Conservation (phyloP, 1,284 basidiomycete genomes). For the Moesziomyces globuligerus region DNA sequence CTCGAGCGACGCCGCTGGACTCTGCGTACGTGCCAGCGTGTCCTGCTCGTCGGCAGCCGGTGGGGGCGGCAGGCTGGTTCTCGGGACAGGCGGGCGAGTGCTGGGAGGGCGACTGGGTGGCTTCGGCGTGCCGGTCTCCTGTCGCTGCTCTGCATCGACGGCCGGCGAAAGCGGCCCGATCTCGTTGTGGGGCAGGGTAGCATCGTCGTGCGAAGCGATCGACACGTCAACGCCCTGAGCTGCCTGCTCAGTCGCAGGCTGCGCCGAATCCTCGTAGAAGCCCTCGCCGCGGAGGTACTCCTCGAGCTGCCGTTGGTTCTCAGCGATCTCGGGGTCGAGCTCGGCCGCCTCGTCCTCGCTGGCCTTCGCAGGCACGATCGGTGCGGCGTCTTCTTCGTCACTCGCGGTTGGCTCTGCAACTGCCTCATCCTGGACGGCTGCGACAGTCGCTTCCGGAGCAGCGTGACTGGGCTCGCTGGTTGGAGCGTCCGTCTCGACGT, state of each 20-base stretch:
- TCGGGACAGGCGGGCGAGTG: conserved; percentile 52
- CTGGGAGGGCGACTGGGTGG: conserved; percentile 52
- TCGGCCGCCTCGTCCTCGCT: conserved; percentile 16
- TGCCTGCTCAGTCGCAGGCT: conserved; percentile 7
- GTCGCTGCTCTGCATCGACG: conserved; percentile 7
- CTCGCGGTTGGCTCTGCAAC: neutral
- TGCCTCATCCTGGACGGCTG: neutral
- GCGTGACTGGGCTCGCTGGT: neutral
- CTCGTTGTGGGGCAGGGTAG: conserved; percentile 3
- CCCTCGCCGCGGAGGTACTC: conserved; percentile 50
- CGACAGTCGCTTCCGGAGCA: neutral
- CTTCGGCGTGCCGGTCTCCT: conserved; percentile 20
- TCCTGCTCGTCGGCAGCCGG: conserved; percentile 12
- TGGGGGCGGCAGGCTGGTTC: conserved; percentile 35
- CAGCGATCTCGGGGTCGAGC: conserved; percentile 42
- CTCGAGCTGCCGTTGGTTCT: conserved; percentile 47
- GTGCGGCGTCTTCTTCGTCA: neutral
- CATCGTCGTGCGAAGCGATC: neutral
- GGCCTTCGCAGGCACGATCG: neutral
- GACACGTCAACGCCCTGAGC: neutral
- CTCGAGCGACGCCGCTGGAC: conserved; percentile 5
- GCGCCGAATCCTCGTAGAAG: conserved; percentile 33
- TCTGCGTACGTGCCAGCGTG: conserved; percentile 15
- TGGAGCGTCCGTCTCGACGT: neutral
- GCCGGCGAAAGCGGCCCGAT: neutral